phyloP scores from a whole-genome alignment of 257 asterid genomes.

The Solanum chmielewskii region DNA sequence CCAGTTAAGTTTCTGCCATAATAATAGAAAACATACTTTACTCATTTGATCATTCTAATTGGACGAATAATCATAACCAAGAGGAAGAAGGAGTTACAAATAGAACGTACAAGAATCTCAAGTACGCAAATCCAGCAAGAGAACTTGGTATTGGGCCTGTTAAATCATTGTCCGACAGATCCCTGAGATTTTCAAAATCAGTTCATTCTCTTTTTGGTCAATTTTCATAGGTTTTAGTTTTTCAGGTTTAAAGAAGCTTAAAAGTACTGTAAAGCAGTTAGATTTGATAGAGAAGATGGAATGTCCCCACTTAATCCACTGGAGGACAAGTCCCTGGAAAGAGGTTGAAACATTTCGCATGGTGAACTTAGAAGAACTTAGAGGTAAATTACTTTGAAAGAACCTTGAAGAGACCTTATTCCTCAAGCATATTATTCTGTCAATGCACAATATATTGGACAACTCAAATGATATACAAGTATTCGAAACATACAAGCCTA shows the following conservation, averaged over 20 bases:
- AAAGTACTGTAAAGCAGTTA: slow-evolving; percentile 10
- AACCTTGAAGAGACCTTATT: not conserved
- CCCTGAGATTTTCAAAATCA: slow-evolving; percentile 12
- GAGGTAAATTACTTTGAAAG: not conserved
- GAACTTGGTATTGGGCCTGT: slow-evolving; percentile 18
- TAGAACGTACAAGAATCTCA: slow-evolving; percentile 15
- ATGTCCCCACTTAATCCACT: slow-evolving; percentile 16
- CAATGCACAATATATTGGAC: not conserved
- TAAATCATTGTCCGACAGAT: slow-evolving; percentile 16
- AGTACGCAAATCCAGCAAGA: not conserved
- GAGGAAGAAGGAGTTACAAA: not conserved
- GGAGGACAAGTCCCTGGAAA: slow-evolving; percentile 14
- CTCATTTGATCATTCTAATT: not conserved
- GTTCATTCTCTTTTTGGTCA: not conserved
- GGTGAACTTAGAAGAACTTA: not conserved
- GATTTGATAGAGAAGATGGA: slow-evolving; percentile 4
- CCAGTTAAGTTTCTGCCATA: slow-evolving; percentile 18
- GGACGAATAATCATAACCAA: not conserved
- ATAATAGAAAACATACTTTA: not conserved
- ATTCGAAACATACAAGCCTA: slow-evolving; percentile 14
- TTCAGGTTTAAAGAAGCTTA: not conserved
- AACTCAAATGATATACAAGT: not conserved
- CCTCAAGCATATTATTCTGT: not conserved
- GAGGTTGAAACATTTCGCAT: not conserved
- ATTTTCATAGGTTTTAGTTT: not conserved